phyloP scores from a whole-genome alignment of 345 rosid genomes.

The Carallia brachiata region DNA sequence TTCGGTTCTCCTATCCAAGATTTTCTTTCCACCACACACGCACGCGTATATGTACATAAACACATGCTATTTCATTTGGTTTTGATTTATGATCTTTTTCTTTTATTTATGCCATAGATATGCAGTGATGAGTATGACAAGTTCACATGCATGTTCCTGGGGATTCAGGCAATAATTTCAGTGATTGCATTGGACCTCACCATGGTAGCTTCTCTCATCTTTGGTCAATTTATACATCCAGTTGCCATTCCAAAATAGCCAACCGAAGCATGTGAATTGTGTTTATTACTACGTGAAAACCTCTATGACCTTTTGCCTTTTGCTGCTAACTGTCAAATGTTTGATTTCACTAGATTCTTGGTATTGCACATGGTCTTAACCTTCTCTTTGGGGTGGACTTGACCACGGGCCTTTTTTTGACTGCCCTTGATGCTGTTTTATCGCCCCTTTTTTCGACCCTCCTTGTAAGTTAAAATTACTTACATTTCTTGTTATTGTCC shows the following conservation, averaged over 20 bases:
- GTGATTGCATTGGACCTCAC: slow-evolving; percentile 73
- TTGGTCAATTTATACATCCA: neutral
- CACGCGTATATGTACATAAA: too few species aligned
- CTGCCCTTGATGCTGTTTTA: slow-evolving; percentile 78
- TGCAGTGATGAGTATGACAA: slow-evolving; percentile 88
- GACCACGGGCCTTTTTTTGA: slow-evolving; percentile 76
- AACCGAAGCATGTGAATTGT: neutral
- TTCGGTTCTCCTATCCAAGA: neutral
- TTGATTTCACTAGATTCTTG: slow-evolving; percentile 64
- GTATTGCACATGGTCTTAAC: slow-evolving; percentile 90
- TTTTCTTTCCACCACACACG: neutral
- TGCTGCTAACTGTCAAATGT: slow-evolving; percentile 20
- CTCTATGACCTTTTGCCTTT: neutral
- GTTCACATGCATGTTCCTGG: slow-evolving; percentile 68
- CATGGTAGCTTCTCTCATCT: slow-evolving; percentile 47
- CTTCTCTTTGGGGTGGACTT: slow-evolving; percentile 81
- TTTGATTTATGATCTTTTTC: slow-evolving; percentile 8
- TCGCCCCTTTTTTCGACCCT: slow-evolving; percentile 74
- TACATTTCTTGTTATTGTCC: neutral
- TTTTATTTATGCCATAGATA: slow-evolving; percentile 45
- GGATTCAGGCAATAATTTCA: slow-evolving; percentile 81
- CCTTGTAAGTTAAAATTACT: slow-evolving; percentile 49
- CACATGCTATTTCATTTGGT: neutral
- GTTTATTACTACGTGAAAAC: neutral
- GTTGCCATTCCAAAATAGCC: slow-evolving; percentile 9